Evolutionary conservation across 192 early-diverging fungal species (phyloP).

Genomic region (Coemansia sp.): DNA sequence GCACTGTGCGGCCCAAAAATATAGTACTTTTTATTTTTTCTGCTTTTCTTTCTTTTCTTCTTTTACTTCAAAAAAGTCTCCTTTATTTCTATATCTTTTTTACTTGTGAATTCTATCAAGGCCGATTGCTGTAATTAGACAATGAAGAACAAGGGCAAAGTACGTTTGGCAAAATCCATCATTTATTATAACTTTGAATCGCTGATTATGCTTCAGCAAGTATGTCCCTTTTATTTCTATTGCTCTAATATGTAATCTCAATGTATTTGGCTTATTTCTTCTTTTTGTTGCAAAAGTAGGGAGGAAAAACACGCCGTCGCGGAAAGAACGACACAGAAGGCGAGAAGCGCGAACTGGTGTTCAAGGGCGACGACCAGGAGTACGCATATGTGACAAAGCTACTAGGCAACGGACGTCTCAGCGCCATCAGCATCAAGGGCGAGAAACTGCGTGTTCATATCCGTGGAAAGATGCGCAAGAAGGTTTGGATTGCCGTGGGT

Average conservation of each 20-base stretch:
- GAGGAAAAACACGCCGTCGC: constrained; percentile 84
- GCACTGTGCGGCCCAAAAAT: not conserved
- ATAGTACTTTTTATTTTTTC: not conserved
- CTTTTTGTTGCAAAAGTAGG: constrained; percentile 33
- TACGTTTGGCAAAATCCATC: constrained; percentile 28
- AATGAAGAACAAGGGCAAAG: constrained; percentile 99
- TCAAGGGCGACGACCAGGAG: constrained; percentile 98
- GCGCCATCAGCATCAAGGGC: constrained; percentile 87
- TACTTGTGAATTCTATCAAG: not conserved
- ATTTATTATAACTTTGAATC: not conserved
- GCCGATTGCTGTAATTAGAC: not conserved
- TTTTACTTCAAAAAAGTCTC: not conserved
- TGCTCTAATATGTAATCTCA: too few relatives aligned
- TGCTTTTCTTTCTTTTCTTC: constrained; percentile 6
- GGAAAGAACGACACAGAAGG: constrained; percentile 97
- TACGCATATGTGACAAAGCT: constrained; percentile 94
- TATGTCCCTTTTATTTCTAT: too few relatives aligned
- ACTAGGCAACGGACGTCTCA: constrained; percentile 94
- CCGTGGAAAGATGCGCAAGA: constrained; percentile 97
- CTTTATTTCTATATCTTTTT: constrained; percentile 5
- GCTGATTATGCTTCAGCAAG: too few relatives aligned
- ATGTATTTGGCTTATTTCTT: too few relatives aligned
- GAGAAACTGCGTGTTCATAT: constrained; percentile 90
- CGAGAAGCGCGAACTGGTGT: constrained; percentile 95
- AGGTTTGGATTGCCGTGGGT: constrained; percentile 91